Evolutionary conservation across 495 filamentous ascomycete species (phyloP), one percentile per base, ranked within the genome.

Genomic region (Pyronema omphalodes): DNA sequence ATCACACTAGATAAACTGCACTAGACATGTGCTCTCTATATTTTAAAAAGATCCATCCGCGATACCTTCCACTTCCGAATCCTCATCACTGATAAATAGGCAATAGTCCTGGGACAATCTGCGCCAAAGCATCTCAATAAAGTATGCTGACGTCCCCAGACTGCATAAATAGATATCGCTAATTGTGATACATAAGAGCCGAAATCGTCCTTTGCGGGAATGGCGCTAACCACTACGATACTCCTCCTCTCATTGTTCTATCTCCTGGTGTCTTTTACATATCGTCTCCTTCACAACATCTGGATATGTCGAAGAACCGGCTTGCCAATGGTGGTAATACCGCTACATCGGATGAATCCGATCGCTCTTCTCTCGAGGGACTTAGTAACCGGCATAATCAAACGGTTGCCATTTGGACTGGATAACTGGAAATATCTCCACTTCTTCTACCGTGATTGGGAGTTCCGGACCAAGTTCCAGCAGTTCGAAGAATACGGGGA

Each of bases 391-490:
- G 19, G 44, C 6, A 49, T 60, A n/a, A 56, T 55, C 23, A 9
- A 34, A 11, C 48, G 52, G 15, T 9, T 60, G 9, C 57, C 57
- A 15, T 58, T 58, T 17, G 57, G 57, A 11, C 47, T 58, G 19
- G 52, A 37, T 4, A 12, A 59, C 17, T 60, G 57, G 57, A 60
- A 59, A 7, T 41, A 41, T 41, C 39, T 41, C 15, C 39, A 41
- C 39, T 41, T 41, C 15, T 41, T 12, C 39, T 41, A 41, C 39
- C 39, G 39, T 17, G 39, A 41, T 17, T 41, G 39, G 39, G 39
- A 41, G 39, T 41, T 12, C 15, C 11, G 15, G 11, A 41, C 39
- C 11, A 41, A 41, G 39, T 41, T 41, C 39, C 11, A 41, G 15
- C 39, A 41, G 39, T 41, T 41, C 15, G 39, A 12, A 2, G 39